A percentile compares a stretch with the other conserved stretches of the same genome.
Evolutionary conservation across 306 rosid genomes (phyloP).

Genomic region (Pueraria montana): DNA sequence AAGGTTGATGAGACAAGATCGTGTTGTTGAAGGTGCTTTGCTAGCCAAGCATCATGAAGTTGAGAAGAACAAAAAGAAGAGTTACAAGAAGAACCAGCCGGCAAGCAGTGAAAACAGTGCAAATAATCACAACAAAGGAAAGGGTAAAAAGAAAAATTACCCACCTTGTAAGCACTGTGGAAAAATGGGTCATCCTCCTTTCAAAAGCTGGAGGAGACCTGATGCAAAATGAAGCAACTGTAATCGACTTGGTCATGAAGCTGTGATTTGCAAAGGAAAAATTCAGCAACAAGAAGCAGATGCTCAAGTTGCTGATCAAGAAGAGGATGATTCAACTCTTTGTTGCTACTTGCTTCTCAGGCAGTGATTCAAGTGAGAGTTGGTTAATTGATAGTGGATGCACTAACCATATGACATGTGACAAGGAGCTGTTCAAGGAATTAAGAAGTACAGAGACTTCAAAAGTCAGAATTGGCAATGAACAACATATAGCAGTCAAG

Average conservation of each 20-base stretch:
- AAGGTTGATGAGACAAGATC: too few species aligned
- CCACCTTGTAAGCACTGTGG: too few species aligned
- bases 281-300: neutral
- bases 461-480: neutral
- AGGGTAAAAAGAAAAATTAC: too few species aligned
- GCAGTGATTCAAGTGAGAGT: neutral
- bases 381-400: neutral
- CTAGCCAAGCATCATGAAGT: too few species aligned
- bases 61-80: too few species aligned
- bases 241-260: neutral
- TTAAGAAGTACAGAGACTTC: neutral
- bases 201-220: neutral
- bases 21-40: too few species aligned
- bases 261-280: neutral
- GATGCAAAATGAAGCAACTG: neutral
- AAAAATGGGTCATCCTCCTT: neutral
- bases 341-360: neutral
- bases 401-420: neutral
- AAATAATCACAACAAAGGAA: too few species aligned
- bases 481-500: neutral
- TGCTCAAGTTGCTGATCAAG: neutral
- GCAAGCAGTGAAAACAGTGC: too few species aligned
- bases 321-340: neutral
- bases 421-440: neutral
- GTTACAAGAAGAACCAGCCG: too few species aligned